Base-by-base conservation (phyloP, 1,284 basidiomycete genomes). In the Exobasidium rhododendri region DNA sequence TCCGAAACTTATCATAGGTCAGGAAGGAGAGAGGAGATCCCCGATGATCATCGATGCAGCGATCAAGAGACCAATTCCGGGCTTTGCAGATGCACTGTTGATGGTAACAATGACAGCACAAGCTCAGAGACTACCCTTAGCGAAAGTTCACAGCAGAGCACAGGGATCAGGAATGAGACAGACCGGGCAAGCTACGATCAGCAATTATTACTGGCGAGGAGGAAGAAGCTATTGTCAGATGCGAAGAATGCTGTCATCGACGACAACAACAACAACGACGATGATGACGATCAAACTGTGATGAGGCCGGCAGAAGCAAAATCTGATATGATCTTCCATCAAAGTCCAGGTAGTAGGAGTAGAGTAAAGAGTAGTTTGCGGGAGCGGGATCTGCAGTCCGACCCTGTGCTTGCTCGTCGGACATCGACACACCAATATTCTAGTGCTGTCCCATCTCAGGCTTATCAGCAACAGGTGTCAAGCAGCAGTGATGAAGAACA, bases 11-110 rank as follows among this genome's bases (percentile, higher is more conserved):
- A 7, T 10, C 7, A 7, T 10, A 10, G 10, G 17, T 40, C 35
- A 10, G 17, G 35, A 10, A 17, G 7, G 10, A 40, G 17, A 40
- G 35, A 40, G 17, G 35, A 40, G 28, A 24, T 24, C 13, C 47
- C 47, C 14, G 47, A 50, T 50, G 47, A 50, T 50, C 47, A 50
- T 50, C 47, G 47, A 24, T 50, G 47, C 28, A 50, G 47, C 47
- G 47, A 50, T 50, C 47, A 50, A 50, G 47, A 50, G 24, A 50
- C 47, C 3, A 28, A 20, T 50, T 20, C 20, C 22, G 47, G 47
- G 4, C 26, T 50, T 6, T 50, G 47, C 24, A 28, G 47, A 7
- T 50, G 47, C 13, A 50, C 26, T 13, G 13, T 20, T n/a, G 20
- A 40, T 40, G 35, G 10, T 10, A 40, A 17, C 17, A 7, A 7